These are phyloP conservation scores for Backusella mclennaniae DNA, from an alignment of 192 early-diverging fungal genomes.

Conservation along the genomic window DNA sequence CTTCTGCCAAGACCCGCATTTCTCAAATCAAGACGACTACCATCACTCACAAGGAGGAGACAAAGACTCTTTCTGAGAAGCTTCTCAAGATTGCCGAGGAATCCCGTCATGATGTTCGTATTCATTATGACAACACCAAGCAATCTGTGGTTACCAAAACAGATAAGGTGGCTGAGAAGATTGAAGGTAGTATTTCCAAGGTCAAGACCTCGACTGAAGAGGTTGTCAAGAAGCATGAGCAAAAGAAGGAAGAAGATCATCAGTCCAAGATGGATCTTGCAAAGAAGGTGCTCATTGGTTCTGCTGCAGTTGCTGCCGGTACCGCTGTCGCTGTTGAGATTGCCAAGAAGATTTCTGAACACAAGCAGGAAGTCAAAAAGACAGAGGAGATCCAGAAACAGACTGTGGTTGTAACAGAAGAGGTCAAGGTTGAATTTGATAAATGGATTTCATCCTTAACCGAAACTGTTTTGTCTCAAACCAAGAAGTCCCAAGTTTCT, in stretches of 20 bases:
- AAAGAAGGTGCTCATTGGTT: slow-evolving; percentile 10
- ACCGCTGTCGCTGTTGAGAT: slow-evolving; percentile 9
- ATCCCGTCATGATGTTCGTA: neutral
- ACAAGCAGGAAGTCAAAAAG: slow-evolving; percentile 4
- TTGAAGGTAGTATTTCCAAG: neutral
- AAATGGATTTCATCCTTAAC: slow-evolving; percentile 13
- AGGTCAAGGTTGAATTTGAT: slow-evolving; percentile 9
- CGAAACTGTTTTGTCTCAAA: neutral
- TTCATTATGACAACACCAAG: neutral
- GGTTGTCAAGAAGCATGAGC: neutral
- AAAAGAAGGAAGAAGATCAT: slow-evolving; percentile 15
- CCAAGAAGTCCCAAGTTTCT: neutral
- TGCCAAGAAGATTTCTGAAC: slow-evolving; percentile 11
- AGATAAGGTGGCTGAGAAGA: slow-evolving; percentile 4
- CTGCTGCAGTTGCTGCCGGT: slow-evolving; percentile 19
- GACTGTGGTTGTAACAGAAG: neutral
- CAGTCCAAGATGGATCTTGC: slow-evolving; percentile 9
- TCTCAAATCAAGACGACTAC: slow-evolving; percentile 12
- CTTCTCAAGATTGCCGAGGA: slow-evolving; percentile 15
- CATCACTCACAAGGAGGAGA: neutral
- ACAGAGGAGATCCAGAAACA: slow-evolving; percentile 5
- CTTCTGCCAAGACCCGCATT: slow-evolving; percentile 11
- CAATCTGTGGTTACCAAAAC: neutral
- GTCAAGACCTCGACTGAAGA: neutral
- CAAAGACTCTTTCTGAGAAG: slow-evolving; percentile 7